Evolutionary conservation across 225 moss, liverwort and hornwort species (phyloP).

Genomic region (Lunularia cruciata): DNA sequence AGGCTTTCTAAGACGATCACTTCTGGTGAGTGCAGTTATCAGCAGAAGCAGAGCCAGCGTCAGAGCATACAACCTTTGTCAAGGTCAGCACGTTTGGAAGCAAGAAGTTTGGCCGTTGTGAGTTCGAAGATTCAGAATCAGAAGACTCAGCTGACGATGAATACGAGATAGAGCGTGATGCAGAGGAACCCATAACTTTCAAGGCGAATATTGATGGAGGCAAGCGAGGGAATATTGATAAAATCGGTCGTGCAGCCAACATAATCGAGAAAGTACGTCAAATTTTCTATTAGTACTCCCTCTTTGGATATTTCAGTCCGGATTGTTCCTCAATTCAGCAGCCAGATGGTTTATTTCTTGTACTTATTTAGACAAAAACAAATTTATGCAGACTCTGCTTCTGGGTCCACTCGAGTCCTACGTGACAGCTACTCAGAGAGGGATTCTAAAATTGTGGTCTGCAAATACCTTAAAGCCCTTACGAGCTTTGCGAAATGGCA

Average conservation of each 20-base stretch:
- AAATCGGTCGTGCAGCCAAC: constrained; percentile 54
- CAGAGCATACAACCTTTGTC: constrained; percentile 83
- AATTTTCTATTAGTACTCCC: not conserved
- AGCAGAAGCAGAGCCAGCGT: constrained; percentile 75
- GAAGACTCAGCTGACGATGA: constrained; percentile 50
- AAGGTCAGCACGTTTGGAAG: constrained; percentile 77
- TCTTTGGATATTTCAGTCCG: not conserved
- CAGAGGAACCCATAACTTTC: constrained; percentile 47
- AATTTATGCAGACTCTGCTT: constrained; percentile 59
- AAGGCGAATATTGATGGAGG: constrained; percentile 42
- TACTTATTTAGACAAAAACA: not conserved
- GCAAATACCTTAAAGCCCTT: constrained; percentile 68
- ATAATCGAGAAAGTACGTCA: constrained; percentile 68
- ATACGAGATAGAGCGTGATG: constrained; percentile 44
- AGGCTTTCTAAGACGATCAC: not conserved
- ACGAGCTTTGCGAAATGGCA: constrained; percentile 64
- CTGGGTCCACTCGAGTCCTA: constrained; percentile 68
- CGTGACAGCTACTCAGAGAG: constrained; percentile 71
- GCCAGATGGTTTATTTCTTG: not conserved
- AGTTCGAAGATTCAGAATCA: constrained; percentile 87
- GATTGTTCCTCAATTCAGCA: not conserved
- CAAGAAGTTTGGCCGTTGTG: constrained; percentile 80
- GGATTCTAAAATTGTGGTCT: constrained; percentile 82
- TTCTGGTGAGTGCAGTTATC: constrained; percentile 48
- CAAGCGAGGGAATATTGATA: constrained; percentile 45